phyloP scores from a whole-genome alignment of 1,139 yeast species.

The Yamadazyma triangularis region DNA sequence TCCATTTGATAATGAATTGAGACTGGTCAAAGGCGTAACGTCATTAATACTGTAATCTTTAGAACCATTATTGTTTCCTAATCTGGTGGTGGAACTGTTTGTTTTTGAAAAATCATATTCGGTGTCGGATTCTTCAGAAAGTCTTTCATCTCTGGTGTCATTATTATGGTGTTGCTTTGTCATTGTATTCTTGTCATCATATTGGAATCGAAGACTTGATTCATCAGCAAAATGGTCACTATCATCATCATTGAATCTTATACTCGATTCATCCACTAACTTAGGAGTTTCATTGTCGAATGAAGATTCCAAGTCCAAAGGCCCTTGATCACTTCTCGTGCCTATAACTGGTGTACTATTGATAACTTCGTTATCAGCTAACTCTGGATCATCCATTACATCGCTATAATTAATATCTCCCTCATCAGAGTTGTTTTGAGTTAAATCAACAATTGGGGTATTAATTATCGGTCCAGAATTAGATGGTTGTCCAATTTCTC shows the following conservation, averaged over 20 bases:
- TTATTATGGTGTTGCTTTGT: neutral
- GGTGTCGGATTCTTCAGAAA: constrained; percentile 3
- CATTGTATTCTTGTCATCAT: too few relatives aligned
- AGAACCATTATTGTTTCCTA: neutral
- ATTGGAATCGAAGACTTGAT: neutral
- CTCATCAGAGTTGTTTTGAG: neutral
- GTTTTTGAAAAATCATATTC: constrained; percentile 4
- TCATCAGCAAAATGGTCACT: neutral
- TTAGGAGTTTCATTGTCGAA: neutral
- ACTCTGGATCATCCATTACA: neutral
- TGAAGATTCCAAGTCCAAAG: neutral
- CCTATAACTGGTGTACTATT: neutral
- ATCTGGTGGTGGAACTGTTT: neutral
- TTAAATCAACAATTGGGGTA: neutral
- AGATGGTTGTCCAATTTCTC: neutral
- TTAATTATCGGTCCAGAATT: neutral
- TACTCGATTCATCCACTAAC: neutral
- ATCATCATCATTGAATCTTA: neutral
- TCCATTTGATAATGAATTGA: constrained; percentile 25
- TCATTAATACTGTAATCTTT: constrained; percentile 5
- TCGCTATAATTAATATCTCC: neutral
- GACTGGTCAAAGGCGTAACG: constrained; percentile 37
- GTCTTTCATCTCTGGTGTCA: constrained; percentile 4
- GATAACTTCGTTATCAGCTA: neutral
- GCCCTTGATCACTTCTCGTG: too few relatives aligned